Evolutionary conservation across 129 eudicot genomes (phyloP).

Genomic region (Pulicaria dysenterica): DNA sequence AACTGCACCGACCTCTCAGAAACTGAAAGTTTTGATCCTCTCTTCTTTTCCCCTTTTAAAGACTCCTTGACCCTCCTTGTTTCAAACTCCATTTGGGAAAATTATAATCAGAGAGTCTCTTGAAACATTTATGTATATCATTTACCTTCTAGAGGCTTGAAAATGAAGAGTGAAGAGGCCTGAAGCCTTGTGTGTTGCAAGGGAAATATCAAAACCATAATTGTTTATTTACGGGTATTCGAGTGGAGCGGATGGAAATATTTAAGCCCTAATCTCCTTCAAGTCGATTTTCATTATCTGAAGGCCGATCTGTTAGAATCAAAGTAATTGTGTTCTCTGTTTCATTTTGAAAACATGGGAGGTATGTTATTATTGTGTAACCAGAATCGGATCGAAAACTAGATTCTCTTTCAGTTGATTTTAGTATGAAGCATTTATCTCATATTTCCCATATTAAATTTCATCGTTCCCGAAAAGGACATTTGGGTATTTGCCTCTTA

Average conservation of each 20-base stretch:
- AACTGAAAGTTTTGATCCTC: constrained; percentile 22
- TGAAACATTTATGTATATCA: not conserved
- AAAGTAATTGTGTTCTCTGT: constrained; percentile 6
- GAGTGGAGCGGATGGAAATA: not conserved
- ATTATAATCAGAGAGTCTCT: constrained; percentile 18
- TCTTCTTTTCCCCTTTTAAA: constrained; percentile 11
- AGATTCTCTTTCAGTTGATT: constrained; percentile 18
- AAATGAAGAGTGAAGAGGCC: constrained; percentile 19
- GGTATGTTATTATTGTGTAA: constrained; percentile 30
- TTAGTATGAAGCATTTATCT: constrained; percentile 5
- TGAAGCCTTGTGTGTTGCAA: not conserved
- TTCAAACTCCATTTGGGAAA: constrained; percentile 26
- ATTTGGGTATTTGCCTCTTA: constrained; percentile 9
- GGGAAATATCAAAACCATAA: constrained; percentile 23
- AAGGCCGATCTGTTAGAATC: constrained; percentile 3
- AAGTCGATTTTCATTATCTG: constrained; percentile 8
- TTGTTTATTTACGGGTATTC: not conserved
- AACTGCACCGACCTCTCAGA: constrained; percentile 32
- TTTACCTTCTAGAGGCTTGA: constrained; percentile 12
- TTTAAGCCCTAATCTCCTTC: constrained; percentile 10
- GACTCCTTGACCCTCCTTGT: constrained; percentile 25
- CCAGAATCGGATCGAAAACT: constrained; percentile 13
- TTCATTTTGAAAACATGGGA: constrained; percentile 31
- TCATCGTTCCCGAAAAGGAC: constrained; percentile 6
- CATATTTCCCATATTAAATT: constrained; percentile 4